Evolutionary conservation across 2,329 filamentous ascomycete species (phyloP).

Genomic region (Colletotrichum sp.): DNA sequence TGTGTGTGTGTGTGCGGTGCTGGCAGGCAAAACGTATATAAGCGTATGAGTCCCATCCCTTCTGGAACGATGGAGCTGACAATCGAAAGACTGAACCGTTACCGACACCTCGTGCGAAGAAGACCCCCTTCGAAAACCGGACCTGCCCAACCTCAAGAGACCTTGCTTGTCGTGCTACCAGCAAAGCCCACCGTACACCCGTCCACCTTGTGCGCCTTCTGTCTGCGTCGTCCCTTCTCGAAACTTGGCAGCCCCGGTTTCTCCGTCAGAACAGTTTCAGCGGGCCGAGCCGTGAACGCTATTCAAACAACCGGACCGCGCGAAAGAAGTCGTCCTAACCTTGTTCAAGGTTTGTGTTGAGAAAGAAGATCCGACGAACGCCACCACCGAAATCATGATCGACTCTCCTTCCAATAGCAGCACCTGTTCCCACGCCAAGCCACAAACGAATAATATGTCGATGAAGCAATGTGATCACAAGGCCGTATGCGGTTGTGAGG

Average conservation of each 20-base stretch:
- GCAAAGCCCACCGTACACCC: not conserved
- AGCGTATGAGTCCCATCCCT: constrained; percentile 15
- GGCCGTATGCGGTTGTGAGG: constrained; percentile 19
- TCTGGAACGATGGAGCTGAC: constrained; percentile 4
- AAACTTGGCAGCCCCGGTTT: constrained; percentile 18
- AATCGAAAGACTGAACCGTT: constrained; percentile 4
- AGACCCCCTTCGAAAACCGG: not conserved
- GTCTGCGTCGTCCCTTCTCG: not conserved
- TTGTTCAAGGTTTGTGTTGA: not conserved
- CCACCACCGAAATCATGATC: not conserved
- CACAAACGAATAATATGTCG: constrained; percentile 16
- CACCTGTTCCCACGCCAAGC: not conserved
- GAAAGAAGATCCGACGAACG: constrained; percentile 5
- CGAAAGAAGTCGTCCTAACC: not conserved
- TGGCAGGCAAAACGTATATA: constrained; percentile 16
- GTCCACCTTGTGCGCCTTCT: not conserved
- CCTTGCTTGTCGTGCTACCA: not conserved
- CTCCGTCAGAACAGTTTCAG: constrained; percentile 9
- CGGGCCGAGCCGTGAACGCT: constrained; percentile 20
- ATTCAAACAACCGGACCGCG: constrained; percentile 5
- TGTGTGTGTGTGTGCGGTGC: not conserved
- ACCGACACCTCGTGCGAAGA: not conserved
- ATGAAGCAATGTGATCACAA: constrained; percentile 25
- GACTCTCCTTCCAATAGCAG: not conserved
- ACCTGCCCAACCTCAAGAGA: not conserved